These are phyloP conservation scores for Trichoderma sp. DNA, from an alignment of 2,329 filamentous ascomycete genomes.

Conservation along the genomic window DNA sequence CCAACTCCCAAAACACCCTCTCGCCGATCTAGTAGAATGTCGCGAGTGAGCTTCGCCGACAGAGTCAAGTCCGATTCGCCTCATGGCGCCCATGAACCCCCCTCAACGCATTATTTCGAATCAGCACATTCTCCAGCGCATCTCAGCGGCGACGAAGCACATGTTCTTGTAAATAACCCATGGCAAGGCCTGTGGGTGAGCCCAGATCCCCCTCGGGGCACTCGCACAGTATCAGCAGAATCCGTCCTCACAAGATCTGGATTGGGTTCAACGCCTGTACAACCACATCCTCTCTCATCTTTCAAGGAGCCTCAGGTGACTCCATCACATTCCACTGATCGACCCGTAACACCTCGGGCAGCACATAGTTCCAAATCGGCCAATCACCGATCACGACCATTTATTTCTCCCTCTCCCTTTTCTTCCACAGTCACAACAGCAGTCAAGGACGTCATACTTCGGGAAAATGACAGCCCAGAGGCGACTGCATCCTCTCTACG, in stretches of 20 bases:
- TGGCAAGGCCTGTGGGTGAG: conserved; percentile 41
- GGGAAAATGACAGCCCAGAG: conserved; percentile 42
- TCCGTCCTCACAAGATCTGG: conserved; percentile 32
- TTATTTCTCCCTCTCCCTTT: conserved; percentile 59
- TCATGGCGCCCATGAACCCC: conserved; percentile 37
- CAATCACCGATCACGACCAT: conserved; percentile 41
- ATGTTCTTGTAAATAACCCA: conserved; percentile 42
- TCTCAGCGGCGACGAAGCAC: conserved; percentile 37
- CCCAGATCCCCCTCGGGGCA: conserved; percentile 34
- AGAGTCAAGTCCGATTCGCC: conserved; percentile 38
- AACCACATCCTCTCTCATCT: conserved; percentile 35
- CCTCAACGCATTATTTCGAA: conserved; percentile 36
- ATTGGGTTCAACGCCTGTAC: conserved; percentile 27
- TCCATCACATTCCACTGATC: conserved; percentile 27
- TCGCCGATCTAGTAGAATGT: conserved; percentile 49
- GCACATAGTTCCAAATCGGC: conserved; percentile 31
- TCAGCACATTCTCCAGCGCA: conserved; percentile 34
- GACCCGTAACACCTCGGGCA: conserved; percentile 31
- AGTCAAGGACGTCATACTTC: conserved; percentile 54
- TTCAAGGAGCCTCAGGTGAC: conserved; percentile 30
- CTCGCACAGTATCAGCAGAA: conserved; percentile 40
- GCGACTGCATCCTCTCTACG: conserved; percentile 45
- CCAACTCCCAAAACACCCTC: conserved; percentile 36
- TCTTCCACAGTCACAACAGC: conserved; percentile 59
- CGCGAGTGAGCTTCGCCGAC: conserved; percentile 46